Evolutionary conservation across 805 yeast species (phyloP), one percentile per base, ranked within the genome.

Genomic region (Candida ulmi): DNA sequence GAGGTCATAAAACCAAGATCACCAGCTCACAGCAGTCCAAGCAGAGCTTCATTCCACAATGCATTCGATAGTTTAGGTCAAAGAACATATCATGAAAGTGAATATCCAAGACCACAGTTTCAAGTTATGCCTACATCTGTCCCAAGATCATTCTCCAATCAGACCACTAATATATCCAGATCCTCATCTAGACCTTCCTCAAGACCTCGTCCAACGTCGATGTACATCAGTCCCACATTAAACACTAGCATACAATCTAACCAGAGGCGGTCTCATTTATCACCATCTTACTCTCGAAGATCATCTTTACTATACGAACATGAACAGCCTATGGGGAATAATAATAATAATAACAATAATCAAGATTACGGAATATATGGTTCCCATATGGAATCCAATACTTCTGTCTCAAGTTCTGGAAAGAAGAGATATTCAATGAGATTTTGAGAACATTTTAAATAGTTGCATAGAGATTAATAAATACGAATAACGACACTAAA

Each of bases 371-470:
- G 9, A 21, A 21, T 21, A 7, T 6, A 21, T 21, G 9, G 24
- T 21, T 9, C 24, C 9, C 9, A 21, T 21, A 21, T 21, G 24
- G 24, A 21, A 15, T 30, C 36, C 5, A 27, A 25, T 16, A 23
- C 8, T n/a, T 37, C 40, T 8, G 21, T 30, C 4, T 21, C 24
- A 21, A 33, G 32, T 16, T 25, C 36, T 4, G 30, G 30, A 25
- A 54, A 52, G 35, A 54, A 52, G 35, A 41, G 57, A 34, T 50
- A 52, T 30, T 52, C 58, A 2, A 45, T 52, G 57, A 45, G 58
- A 28, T 54, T 54, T 37, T 51, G 34, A 31, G 19, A 1, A 8
- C 11, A n/a, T n/a, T n/a, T n/a, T n/a, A n/a, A n/a, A n/a, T n/a
- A 25, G 19, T n/a, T 19, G 25, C 24, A 26, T 21, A 30, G 17